Percentiles rank a stretch among this genome's conserved stretches.
Conservation (phyloP, 208 protist species). For the Spongospora subterranea region DNA sequence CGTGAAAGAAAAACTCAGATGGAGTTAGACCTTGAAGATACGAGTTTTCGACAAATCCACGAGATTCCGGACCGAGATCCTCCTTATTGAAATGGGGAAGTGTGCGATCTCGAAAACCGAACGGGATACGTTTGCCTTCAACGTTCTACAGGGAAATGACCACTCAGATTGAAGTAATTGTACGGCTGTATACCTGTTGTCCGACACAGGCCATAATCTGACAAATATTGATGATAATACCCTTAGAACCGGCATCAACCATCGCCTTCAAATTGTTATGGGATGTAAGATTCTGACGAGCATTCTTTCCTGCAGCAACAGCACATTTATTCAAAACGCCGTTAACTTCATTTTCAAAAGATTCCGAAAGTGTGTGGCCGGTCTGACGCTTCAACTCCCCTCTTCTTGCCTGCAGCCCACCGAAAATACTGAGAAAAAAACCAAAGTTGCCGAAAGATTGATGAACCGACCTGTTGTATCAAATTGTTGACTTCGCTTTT, state of each 20-base stretch:
- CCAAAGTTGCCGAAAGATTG: no score
- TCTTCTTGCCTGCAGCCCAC: constrained; percentile 86
- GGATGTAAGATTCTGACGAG: constrained; percentile 80
- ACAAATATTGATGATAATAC: constrained; percentile 96
- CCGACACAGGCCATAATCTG: constrained; percentile 99
- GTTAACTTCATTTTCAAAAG: constrained; percentile 98
- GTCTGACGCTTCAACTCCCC: constrained; percentile 90
- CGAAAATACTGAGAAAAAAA: no score
- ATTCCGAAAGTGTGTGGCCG: constrained; percentile 88
- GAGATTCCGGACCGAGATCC: constrained; percentile 93
- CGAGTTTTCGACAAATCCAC: constrained; percentile 97
- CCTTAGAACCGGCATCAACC: constrained; percentile 97
- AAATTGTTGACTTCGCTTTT: constrained; percentile 87
- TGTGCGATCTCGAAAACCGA: constrained; percentile 90
- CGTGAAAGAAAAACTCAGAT: constrained; percentile 99
- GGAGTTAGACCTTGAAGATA: constrained; percentile 97
- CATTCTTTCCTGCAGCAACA: constrained; percentile 74
- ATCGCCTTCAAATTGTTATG: constrained; percentile 94
- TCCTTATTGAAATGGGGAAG: constrained; percentile 98
- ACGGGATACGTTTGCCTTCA: constrained; percentile 97
- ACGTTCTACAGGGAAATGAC: constrained; percentile 88
- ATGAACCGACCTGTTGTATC: no score
- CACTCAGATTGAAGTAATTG: neutral
- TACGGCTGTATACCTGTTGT: constrained; percentile 80
- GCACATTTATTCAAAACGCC: constrained; percentile 77